Percentiles rank a stretch among this genome's conserved stretches.
These are phyloP conservation scores for Dioscorea zingiberensis DNA, from an alignment of 106 monocot genomes.

Conservation along the genomic window DNA sequence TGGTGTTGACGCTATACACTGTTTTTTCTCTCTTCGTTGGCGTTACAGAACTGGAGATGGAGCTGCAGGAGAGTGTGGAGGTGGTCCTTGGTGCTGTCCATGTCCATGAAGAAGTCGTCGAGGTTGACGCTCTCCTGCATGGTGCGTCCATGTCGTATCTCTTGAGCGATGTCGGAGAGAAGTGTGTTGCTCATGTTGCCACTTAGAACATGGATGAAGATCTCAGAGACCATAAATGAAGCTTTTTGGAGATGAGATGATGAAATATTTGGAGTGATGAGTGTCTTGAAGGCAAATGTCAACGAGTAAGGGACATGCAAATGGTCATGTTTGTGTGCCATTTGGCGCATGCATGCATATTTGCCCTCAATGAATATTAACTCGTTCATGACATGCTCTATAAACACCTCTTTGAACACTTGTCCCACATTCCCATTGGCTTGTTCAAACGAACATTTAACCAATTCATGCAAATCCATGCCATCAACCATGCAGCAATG, in stretches of 20 bases:
- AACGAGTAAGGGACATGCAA: no score
- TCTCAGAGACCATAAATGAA: no score
- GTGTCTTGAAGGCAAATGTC: not conserved
- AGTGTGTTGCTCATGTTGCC: constrained; percentile 36
- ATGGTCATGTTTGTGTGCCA: no score
- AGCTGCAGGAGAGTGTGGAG: constrained; percentile 32
- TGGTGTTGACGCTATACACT: constrained; percentile 33
- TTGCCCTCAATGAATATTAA: no score
- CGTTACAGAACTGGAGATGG: constrained; percentile 27
- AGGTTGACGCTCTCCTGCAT: constrained; percentile 24
- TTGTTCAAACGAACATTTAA: no score
- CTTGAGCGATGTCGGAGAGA: constrained; percentile 33
- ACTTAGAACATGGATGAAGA: not conserved
- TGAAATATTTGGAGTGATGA: not conserved
- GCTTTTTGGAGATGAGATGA: not conserved
- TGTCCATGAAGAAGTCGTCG: constrained; percentile 40
- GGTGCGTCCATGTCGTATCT: constrained; percentile 31
- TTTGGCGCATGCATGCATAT: no score
- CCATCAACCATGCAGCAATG: no score
- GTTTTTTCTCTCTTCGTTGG: constrained; percentile 55
- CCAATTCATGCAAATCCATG: no score
- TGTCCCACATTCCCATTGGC: no score
- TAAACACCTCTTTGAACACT: no score
- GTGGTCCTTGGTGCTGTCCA: constrained; percentile 48
- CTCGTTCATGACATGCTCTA: no score